These are phyloP conservation scores for Cicer pinnatifidum DNA, from an alignment of 306 rosid species.

Conservation along the genomic window DNA sequence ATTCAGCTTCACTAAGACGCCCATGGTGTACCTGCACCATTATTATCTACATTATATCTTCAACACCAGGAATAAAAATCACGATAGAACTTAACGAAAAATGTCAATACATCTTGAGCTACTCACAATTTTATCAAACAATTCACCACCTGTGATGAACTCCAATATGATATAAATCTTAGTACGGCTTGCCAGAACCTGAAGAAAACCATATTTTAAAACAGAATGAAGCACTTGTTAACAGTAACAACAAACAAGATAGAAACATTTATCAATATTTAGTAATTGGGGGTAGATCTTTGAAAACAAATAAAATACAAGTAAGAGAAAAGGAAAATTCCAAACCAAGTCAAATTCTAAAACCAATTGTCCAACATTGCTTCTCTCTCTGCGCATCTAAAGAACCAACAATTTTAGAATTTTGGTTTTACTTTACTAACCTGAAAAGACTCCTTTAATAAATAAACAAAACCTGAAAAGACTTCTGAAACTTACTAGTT, in stretches of 20 bases:
- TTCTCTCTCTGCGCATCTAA: constrained; percentile 19
- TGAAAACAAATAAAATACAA: background rate
- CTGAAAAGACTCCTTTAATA: background rate
- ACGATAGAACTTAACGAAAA: background rate
- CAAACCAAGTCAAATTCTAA: constrained; percentile 34
- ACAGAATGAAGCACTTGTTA: constrained; percentile 32
- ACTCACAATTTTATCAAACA: constrained; percentile 93
- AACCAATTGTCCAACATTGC: background rate
- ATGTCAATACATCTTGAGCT: constrained; percentile 28
- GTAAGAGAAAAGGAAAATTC: constrained; percentile 31
- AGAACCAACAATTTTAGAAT: constrained; percentile 3
- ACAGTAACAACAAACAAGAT: constrained; percentile 24
- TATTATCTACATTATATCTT: constrained; percentile 27
- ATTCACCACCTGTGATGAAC: constrained; percentile 92
- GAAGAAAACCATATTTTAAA: constrained; percentile 42
- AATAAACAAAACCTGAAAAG: too few species aligned
- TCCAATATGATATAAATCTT: constrained; percentile 91
- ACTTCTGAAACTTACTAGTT: constrained; percentile 1
- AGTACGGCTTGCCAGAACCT: constrained; percentile 91
- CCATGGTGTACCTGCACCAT: constrained; percentile 72
- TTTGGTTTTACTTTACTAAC: constrained; percentile 22
- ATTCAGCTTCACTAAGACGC: constrained; percentile 81
- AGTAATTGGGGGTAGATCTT: constrained; percentile 9
- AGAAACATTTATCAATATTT: constrained; percentile 13
- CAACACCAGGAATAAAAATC: constrained; percentile 20